Base-by-base conservation (phyloP, 371 early-diverging fungal genomes). In the Nematocida parisii region DNA sequence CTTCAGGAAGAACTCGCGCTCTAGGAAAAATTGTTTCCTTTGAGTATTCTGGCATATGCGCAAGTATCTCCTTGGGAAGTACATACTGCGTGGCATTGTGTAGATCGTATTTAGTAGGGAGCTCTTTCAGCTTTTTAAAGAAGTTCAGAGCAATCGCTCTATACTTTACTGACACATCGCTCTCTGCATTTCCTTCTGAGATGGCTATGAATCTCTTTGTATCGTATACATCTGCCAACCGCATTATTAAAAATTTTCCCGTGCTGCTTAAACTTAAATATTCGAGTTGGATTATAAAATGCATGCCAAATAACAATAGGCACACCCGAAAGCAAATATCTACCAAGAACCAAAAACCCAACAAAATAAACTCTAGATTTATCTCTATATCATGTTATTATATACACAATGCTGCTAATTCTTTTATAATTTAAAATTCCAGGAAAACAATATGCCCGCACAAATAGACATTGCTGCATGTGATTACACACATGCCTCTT, bases 1-100 rank as follows among this genome's bases (percentile, higher is more conserved):
- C 71, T 27, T 58, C 71, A 1, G 80, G 80, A 54, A 77, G 80
- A 11, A 77, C 61, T 42, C 80, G 47, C 5, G 42, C 44, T 24
- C 80, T 7, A 0, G 80, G 80, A 54, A 77, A 77, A 7, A 77
- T 70, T 13, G 80, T 77, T 56, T 77, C 80, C 24, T 77, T 67
- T 5, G 80, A 77, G 62, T 77, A 77, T 15, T 67, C 68, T 46
- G 64, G 40, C n/a, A 13, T 47, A 47, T 54, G 54, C 27, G 80
- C 52, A n/a, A 68, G 57, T 24, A 77, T 70, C 40, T 77, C 80
- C 44, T 13, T 50, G 13, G 80, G 80, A 9, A 77, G 39, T 27
- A 77, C 68, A 45, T 77, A 77, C 45, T 68, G 50, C 27, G 68
- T 52, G 5, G 42, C 52, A n/a, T 7, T 40, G 57, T 67, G 61